Percentiles rank a stretch among this genome's conserved stretches.
Conservation (phyloP, 805 yeast species). For the Myxozyma geophila region DNA sequence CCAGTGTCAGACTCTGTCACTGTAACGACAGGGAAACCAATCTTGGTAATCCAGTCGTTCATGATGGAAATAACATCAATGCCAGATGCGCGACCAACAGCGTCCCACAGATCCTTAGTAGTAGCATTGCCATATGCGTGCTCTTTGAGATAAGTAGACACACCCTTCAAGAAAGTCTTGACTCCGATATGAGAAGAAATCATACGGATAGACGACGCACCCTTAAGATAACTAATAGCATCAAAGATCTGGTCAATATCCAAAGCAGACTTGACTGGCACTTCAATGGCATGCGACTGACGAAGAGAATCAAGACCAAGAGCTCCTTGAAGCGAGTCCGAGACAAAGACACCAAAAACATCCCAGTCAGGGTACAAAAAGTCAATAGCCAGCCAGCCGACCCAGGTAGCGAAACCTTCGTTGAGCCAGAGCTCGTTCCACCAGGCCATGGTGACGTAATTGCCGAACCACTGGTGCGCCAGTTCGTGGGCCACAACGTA, state of each 20-base stretch:
- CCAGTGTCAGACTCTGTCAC: constrained; percentile 61
- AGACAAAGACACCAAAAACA: constrained; percentile 75
- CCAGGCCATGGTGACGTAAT: constrained; percentile 89
- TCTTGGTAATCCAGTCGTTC: constrained; percentile 80
- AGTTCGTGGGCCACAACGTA: constrained; percentile 86
- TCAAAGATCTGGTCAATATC: constrained; percentile 85
- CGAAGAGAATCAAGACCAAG: constrained; percentile 73
- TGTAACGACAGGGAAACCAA: constrained; percentile 75
- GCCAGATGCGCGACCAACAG: constrained; percentile 70
- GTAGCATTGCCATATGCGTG: constrained; percentile 79
- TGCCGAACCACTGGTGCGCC: constrained; percentile 93
- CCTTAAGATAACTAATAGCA: constrained; percentile 80
- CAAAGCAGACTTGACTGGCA: constrained; percentile 74
- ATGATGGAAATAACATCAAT: constrained; percentile 72
- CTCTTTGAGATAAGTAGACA: constrained; percentile 72
- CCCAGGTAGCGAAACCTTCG: constrained; percentile 90
- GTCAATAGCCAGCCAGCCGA: constrained; percentile 72
- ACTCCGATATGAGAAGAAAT: constrained; percentile 79
- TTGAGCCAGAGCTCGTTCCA: constrained; percentile 92
- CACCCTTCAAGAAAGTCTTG: constrained; percentile 77
- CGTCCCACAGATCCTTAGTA: constrained; percentile 77
- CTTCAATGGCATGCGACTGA: constrained; percentile 79
- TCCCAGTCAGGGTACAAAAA: constrained; percentile 77
- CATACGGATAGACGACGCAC: constrained; percentile 80
- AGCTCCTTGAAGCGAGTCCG: constrained; percentile 76